Percentiles rank a stretch among this genome's conserved stretches.
Evolutionary conservation across 257 asterid genomes (phyloP).

Genomic region (Fraxinus pennsylvanica): DNA sequence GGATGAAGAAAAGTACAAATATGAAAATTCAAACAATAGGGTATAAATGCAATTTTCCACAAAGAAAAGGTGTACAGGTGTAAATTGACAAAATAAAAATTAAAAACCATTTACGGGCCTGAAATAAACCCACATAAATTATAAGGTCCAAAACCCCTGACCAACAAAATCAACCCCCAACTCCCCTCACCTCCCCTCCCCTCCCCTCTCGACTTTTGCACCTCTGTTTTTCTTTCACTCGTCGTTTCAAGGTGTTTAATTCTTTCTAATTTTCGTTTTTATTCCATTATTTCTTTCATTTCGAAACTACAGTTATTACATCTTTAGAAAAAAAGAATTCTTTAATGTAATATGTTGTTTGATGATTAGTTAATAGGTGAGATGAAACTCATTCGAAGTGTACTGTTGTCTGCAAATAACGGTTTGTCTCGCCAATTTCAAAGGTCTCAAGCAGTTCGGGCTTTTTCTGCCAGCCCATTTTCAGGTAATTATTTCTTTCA

Average conservation of each 20-base stretch:
- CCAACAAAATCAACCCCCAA: no score
- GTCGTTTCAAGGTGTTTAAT: neutral
- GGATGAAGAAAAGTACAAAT: no score
- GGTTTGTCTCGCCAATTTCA: constrained; percentile 41
- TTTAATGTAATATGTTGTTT: neutral
- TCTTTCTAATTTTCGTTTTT: neutral
- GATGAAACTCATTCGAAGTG: constrained; percentile 49
- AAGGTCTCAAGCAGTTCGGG: constrained; percentile 33
- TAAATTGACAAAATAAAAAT: no score
- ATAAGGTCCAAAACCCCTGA: no score
- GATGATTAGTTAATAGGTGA: constrained; percentile 28
- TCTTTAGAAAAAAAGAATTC: neutral
- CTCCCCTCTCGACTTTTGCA: no score
- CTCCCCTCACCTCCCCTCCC: no score
- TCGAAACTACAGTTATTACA: neutral
- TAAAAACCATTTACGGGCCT: no score
- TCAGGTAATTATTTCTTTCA: constrained; percentile 29
- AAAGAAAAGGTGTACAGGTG: no score
- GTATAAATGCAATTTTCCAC: no score
- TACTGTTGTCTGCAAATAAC: constrained; percentile 38
- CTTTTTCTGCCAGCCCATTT: constrained; percentile 41
- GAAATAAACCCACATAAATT: no score
- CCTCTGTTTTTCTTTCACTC: neutral
- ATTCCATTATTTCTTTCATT: neutral
- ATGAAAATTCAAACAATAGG: no score